Evolutionary conservation across 805 yeast species (phyloP), one percentile per base, ranked within the genome.

Genomic region (Kazachstania bromeliacearum): DNA sequence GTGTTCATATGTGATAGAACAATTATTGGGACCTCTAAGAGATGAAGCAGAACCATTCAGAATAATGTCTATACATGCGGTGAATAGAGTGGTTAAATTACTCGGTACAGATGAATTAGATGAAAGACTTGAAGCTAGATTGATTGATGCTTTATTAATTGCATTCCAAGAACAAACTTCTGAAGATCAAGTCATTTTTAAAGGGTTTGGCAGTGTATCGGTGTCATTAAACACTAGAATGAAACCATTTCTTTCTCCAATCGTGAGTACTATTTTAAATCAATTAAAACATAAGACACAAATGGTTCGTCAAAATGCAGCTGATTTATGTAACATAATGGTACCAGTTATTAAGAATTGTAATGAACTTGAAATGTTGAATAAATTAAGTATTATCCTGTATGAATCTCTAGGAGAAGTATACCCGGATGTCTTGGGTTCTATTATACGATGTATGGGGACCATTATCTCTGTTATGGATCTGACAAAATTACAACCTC

Each of bases 401-500:
- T 85, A 81, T 55, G 99, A 92, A 56, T 81, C 92, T 10, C 66
- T 92, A 7, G 98, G 98, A 14, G 99, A 92, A 53, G 89, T 81
- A 5, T 85, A 77, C 45, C 98, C 98, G 0, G 95, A 87, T 35
- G 96, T 87, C 2, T 64, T 92, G 31, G 96, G 95, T 0, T 82
- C 96, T 0, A 71, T 89, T 2, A 62, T 92, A 12, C 71, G 72
- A 13, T 95, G 95, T 0, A 59, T 89, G 47, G 60, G 70, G 36
- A 62, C 75, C 9, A 77, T 88, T 27, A 71, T 85, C 14, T 60
- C 67, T 2, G 73, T 70, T 14, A 68, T 80, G 30, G 82, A 81
- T 7, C 64, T 77, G 10, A 67, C 71, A 1, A 60, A 69, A 2
- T 61, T 85, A 56, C 77, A 80, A 48, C 97, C 97, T 1, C 85